Base-by-base conservation (phyloP, 345 rosid species). In the Boechera stricta region DNA sequence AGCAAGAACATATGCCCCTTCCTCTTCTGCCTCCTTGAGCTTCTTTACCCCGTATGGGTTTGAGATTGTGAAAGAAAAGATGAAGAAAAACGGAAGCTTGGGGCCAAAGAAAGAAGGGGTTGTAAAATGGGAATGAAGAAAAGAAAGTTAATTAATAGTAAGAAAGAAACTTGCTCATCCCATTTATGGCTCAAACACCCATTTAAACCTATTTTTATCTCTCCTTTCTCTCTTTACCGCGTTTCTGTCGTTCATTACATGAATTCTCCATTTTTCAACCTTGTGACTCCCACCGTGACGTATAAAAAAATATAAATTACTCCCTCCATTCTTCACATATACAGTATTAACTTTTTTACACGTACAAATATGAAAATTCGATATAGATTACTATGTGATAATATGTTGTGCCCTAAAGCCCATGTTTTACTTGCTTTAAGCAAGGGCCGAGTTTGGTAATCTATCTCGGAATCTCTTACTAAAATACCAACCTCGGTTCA, bases 1-100 rank as follows among this genome's bases (percentile, higher is more conserved):
- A 76, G 41, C 51, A 76, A 69, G 57, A 76, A 76, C 80, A 76
- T 69, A 35, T 21, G 64, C 55, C 45, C 51, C 73, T 75, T 75
- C 79, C 42, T 75, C 60, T 75, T 75, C 45, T 68, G 48, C 69
- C 56, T 60, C 64, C 57, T 51, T 60, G 63, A 61, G 79, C 24
- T 53, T 69, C 63, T 76, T 69, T 47, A 5, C 42, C 62, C 54
- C 44, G 29, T 42, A 24, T 42, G 21, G 16, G 69, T 41, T 61
- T 51, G 49, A 77, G 35, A 69, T 45, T 69, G 57, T 62, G 18
- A 45, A 62, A 54, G 58, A 69, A 29, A 70, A 55, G 35, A 77
- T 63, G 71, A 62, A 54, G 36, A 44, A 63, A 55, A 44, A 52
- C 12, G 13, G 47, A 69, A 63, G 59, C 76, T 77, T 70, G 80